Conservation (phyloP, 2,329 filamentous ascomycete genomes). For the Exophiala oligosperma region DNA sequence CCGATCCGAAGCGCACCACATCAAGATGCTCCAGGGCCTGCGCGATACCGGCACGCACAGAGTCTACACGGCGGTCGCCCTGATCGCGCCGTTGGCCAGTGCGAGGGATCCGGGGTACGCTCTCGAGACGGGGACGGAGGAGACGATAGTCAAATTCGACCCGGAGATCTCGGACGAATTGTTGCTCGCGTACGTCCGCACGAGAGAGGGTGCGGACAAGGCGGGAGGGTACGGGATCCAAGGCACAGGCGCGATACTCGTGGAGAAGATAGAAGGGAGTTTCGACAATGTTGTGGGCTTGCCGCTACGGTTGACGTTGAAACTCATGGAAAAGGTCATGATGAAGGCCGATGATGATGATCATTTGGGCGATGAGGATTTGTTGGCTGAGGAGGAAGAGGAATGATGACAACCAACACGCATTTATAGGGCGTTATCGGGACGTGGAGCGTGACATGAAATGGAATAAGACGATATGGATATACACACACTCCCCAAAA, state of each 20-base stretch:
- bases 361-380: slow-evolving; percentile 46
- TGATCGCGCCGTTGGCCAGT: slow-evolving; percentile 79
- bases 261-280: slow-evolving; percentile 84
- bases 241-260: slow-evolving; percentile 79
- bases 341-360: slow-evolving; percentile 70
- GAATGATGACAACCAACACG: slow-evolving; percentile 22
- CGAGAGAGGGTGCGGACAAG: slow-evolving; percentile 91
- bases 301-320: slow-evolving; percentile 74
- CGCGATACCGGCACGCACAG: slow-evolving; percentile 76
- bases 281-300: slow-evolving; percentile 94
- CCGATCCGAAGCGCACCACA: slow-evolving; percentile 74
- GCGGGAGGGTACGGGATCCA: slow-evolving; percentile 95
- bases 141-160: slow-evolving; percentile 89
- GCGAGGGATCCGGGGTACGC: slow-evolving; percentile 83
- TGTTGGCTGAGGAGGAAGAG: slow-evolving; percentile 43
- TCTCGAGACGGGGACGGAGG: slow-evolving; percentile 78
- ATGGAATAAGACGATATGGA: neutral
- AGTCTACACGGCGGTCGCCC: slow-evolving; percentile 81
- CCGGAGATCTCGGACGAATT: slow-evolving; percentile 74
- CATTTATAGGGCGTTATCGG: neutral
- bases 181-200: slow-evolving; percentile 66
- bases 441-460: neutral
- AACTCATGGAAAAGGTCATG: slow-evolving; percentile 85
- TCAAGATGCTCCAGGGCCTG: slow-evolving; percentile 78
- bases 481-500: neutral